Evolutionary conservation across 1,284 basidiomycete genomes (phyloP).

Genomic region (Microbotryum saponariae): DNA sequence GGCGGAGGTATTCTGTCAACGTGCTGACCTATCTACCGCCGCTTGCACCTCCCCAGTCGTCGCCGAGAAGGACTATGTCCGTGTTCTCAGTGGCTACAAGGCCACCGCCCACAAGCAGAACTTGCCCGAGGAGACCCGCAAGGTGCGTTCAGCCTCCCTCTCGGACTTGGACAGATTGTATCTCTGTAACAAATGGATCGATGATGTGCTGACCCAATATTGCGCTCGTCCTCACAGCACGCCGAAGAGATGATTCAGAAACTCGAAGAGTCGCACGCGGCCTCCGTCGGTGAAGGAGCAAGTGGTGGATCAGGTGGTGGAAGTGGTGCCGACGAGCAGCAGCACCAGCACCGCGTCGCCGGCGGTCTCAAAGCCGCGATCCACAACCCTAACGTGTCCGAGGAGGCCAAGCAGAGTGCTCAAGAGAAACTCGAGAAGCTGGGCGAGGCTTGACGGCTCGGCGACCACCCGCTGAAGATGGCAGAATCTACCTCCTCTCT

Average conservation of each 20-base stretch:
- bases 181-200: no score
- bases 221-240: background rate
- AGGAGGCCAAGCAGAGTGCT: slow-evolving; percentile 2
- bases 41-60: background rate
- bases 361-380: background rate
- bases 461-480: no score
- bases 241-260: background rate
- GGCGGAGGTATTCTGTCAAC: background rate
- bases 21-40: background rate
- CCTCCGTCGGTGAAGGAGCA: background rate
- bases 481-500: no score
- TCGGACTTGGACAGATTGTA: no score
- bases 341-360: background rate
- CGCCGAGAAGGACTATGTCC: slow-evolving; percentile 1
- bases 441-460: background rate
- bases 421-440: background rate
- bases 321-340: background rate
- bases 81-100: slow-evolving; percentile 1
- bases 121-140: background rate
- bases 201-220: no score
- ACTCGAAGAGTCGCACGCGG: background rate
- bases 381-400: slow-evolving; percentile 1
- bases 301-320: background rate
- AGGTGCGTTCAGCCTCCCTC: no score
- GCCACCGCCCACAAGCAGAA: background rate